Evolutionary conservation across 2,329 filamentous ascomycete genomes (phyloP), one percentile per base, ranked within the genome.

Genomic region (Pseudogymnoascus sp.): DNA sequence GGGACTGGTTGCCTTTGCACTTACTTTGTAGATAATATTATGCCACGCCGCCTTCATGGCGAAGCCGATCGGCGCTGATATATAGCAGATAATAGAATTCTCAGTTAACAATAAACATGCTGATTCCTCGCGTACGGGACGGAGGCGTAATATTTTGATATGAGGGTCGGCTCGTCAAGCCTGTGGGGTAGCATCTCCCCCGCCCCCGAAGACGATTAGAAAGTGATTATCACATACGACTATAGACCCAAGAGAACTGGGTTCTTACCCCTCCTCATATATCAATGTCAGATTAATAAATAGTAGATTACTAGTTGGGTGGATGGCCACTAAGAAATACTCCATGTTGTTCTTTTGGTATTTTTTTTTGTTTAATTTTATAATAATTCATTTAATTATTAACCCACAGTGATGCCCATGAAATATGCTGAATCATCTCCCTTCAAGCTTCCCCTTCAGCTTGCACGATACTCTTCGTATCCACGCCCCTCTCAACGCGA

Each of bases 401-500:
- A 39, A 17, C 38, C 2, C n/a, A 41, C 17, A 21, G 9, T n/a
- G 42, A 21, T 27, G 13, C 21, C 21, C 5, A 7, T 48, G 12
- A 8, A 27, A 5, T n/a, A 48, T 29, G 13, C 27, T 5, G 4
- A 7, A 15, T 51, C 13, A 51, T 51, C 44, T 15, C 27, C 9
- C 25, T 10, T 51, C 4, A 51, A 10, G 27, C 44, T n/a, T 29
- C 44, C 3, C 27, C 44, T 29, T 48, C 42, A 7, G 44, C 13
- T 6, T 29, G 13, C 13, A 51, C 27, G 6, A 51, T 51, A 15
- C 27, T 51, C 27, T 51, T 51, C n/a, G 66, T 64, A 27, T 77
- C 68, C 33, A 77, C 72, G 5, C 71, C 74, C 9, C 67, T 65
- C 66, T 76, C 75, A 9, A 77, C 74, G 2, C 73, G 74, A 21